phyloP scores from a whole-genome alignment of 805 yeast genomes.

The Cyberlindnera japonica region DNA sequence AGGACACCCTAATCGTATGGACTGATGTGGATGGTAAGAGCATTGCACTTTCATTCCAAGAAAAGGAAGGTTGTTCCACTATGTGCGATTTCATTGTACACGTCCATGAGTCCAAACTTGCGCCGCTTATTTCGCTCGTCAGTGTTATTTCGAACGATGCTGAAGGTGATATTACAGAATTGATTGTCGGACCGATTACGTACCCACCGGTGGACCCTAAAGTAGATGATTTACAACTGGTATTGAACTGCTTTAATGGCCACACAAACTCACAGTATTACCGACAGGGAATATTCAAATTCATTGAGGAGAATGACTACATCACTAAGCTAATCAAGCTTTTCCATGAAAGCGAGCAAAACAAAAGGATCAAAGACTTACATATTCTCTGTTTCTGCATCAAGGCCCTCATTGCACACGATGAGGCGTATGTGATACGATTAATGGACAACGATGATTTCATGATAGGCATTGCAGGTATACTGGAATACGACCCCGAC shows the following conservation, averaged over 20 bases:
- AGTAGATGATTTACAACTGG: constrained; percentile 44
- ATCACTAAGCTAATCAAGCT: constrained; percentile 46
- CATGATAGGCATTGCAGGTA: constrained; percentile 64
- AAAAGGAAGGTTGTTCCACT: constrained; percentile 81
- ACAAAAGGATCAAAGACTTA: constrained; percentile 49
- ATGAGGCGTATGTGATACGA: constrained; percentile 62
- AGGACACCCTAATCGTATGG: constrained; percentile 93
- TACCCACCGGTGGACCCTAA: constrained; percentile 58
- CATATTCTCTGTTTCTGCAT: constrained; percentile 69
- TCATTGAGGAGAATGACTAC: constrained; percentile 51
- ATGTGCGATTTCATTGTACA: constrained; percentile 76
- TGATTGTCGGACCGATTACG: constrained; percentile 74
- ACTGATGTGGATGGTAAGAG: constrained; percentile 69
- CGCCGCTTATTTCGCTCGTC: constrained; percentile 69
- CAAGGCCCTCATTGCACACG: constrained; percentile 66
- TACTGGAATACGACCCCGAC: constrained; percentile 87
- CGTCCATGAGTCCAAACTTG: constrained; percentile 49
- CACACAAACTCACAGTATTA: constrained; percentile 55
- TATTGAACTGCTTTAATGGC: constrained; percentile 55
- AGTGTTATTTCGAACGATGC: constrained; percentile 52
- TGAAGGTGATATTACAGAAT: constrained; percentile 61
- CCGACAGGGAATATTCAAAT: constrained; percentile 54
- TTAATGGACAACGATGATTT: constrained; percentile 49
- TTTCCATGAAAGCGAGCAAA: constrained; percentile 55
- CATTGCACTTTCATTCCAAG: constrained; percentile 89